These are phyloP conservation scores for Gossypium herbaceum DNA, from an alignment of 345 rosid genomes.

Conservation along the genomic window DNA sequence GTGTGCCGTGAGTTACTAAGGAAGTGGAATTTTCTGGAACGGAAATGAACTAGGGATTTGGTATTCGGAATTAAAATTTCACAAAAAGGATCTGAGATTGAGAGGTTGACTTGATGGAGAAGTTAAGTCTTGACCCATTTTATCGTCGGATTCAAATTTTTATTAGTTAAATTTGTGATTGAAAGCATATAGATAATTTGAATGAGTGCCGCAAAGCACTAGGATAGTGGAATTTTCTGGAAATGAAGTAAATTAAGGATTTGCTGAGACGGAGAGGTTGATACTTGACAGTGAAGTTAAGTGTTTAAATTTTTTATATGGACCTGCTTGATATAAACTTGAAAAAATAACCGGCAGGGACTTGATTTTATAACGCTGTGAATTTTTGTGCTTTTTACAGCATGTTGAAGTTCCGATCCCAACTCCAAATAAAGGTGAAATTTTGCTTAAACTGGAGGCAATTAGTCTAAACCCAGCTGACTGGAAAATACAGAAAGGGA, in stretches of 20 bases:
- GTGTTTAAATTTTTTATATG: not conserved
- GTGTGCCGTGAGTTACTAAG: not conserved
- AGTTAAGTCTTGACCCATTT: no score
- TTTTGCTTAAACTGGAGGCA: slow-evolving; percentile 50
- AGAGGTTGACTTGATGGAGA: not conserved
- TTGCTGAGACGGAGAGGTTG: not conserved
- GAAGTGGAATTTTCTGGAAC: not conserved
- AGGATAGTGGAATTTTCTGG: not conserved
- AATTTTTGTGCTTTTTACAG: slow-evolving; percentile 25
- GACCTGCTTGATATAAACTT: not conserved
- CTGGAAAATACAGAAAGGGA: slow-evolving; percentile 55
- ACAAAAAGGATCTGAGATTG: not conserved
- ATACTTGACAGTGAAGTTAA: not conserved
- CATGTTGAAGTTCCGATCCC: slow-evolving; percentile 48
- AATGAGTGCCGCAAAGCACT: not conserved
- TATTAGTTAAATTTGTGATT: no score
- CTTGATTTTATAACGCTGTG: not conserved
- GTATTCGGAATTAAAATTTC: not conserved
- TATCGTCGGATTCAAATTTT: no score
- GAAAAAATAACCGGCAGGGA: not conserved
- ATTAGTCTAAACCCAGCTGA: slow-evolving; percentile 46
- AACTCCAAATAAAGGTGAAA: slow-evolving; percentile 37
- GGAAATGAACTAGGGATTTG: not conserved
- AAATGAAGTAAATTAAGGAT: not conserved
- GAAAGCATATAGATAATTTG: no score